phyloP scores from a whole-genome alignment of 768 basidiomycete species.

The Pholiota molesta region DNA sequence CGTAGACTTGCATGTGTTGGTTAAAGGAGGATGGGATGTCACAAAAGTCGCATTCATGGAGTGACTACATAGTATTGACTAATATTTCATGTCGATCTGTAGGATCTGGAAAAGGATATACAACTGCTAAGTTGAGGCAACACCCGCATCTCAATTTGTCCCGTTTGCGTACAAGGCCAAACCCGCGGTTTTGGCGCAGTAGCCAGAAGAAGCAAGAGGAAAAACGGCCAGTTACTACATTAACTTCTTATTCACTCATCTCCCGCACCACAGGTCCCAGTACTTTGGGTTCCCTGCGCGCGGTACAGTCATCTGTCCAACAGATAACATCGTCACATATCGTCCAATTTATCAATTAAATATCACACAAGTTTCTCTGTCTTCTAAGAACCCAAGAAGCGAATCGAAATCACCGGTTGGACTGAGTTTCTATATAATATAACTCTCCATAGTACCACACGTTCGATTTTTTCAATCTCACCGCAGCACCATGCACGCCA shows the following conservation, averaged over 20 bases:
- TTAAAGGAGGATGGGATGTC: neutral
- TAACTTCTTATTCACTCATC: neutral
- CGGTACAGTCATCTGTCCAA: conserved; percentile 4
- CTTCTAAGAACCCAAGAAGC: conserved; percentile 17
- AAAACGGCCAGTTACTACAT: conserved; percentile 9
- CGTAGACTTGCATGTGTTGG: neutral
- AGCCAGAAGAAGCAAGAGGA: conserved; percentile 23
- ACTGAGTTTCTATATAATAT: too few relatives aligned
- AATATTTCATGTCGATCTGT: conserved; percentile 15
- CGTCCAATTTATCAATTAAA: conserved; percentile 15
- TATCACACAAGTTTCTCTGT: conserved; percentile 11
- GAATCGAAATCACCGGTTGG: too few relatives aligned
- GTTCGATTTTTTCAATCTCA: too few relatives aligned
- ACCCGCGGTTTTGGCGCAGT: conserved; percentile 39
- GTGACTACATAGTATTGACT: neutral
- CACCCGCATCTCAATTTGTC: conserved; percentile 9
- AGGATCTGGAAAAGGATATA: conserved; percentile 23
- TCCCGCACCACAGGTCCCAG: neutral
- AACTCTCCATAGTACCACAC: too few relatives aligned
- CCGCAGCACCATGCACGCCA: neutral
- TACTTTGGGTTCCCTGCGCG: conserved; percentile 2
- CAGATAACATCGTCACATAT: conserved; percentile 13
- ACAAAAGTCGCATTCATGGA: neutral
- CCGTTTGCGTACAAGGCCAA: neutral
- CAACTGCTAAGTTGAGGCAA: conserved; percentile 16